Evolutionary conservation across 2,329 filamentous ascomycete genomes (phyloP).

Genomic region (Orbilia javanica): DNA sequence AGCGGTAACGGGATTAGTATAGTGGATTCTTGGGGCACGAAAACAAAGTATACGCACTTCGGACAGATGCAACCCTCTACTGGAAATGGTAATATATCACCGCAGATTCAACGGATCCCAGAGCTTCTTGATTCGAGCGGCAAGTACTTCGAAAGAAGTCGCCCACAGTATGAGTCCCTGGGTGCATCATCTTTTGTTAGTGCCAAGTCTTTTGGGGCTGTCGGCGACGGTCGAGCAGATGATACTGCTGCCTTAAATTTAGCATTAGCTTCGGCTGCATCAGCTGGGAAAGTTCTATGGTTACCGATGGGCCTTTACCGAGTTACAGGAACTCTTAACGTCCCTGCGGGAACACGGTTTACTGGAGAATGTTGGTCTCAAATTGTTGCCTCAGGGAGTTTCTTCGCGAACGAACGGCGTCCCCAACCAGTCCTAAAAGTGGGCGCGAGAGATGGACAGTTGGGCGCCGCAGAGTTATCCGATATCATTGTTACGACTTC

Average conservation of each 20-base stretch:
- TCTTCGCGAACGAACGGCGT: constrained; percentile 55
- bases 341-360: constrained; percentile 66
- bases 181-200: constrained; percentile 79
- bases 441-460: constrained; percentile 65
- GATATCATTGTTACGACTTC: constrained; percentile 81
- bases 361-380: constrained; percentile 65
- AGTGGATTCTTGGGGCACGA: constrained; percentile 70
- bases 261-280: constrained; percentile 61
- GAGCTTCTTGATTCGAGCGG: constrained; percentile 64
- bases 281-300: constrained; percentile 70
- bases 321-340: constrained; percentile 68
- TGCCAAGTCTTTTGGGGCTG: constrained; percentile 71
- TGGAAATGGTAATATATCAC: not conserved
- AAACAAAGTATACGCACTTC: constrained; percentile 63
- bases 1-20: not conserved
- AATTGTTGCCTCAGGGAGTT: constrained; percentile 61
- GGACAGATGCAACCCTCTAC: constrained; percentile 66
- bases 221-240: not conserved
- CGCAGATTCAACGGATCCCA: not conserved
- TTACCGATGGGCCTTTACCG: constrained; percentile 68
- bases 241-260: not conserved
- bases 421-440: constrained; percentile 65
- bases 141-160: constrained; percentile 80
- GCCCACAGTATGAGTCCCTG: constrained; percentile 84
- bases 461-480: constrained; percentile 74